Base-by-base conservation (phyloP, 2,329 filamentous ascomycete genomes). In the Didymella sp. region DNA sequence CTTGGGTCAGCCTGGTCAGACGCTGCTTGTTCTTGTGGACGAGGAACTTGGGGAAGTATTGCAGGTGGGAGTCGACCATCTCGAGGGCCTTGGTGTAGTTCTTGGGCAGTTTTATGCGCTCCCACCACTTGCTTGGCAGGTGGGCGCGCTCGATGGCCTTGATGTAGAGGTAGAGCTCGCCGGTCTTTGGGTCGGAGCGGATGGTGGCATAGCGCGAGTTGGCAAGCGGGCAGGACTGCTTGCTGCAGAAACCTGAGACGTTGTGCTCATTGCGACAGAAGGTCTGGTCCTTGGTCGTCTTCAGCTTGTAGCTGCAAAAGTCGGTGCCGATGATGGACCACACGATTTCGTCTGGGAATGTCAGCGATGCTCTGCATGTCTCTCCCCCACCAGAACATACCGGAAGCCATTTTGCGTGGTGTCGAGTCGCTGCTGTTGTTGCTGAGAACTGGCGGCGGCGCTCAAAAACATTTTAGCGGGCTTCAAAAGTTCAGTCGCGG, bases 311-410 rank as follows among this genome's bases (percentile, higher is more conserved):
- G 48, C 90, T 89, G 81, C 95, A 98, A 76, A 95, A 96, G 74
- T 94, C 90, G 79, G 95, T 91, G 79, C 96, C 96, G 67, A 97
- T 96, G 56, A 97, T 91, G 76, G 93, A 88, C 95, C 95, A 99
- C 63, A 98, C 89, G 64, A 98, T 96, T 79, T 98, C 94, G 82
- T 98, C 94, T 61, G 43, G 2, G 17, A 13, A 4, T 15, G 41
- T 63, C 22, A 64, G 57, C 33, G 28, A 1, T 22, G n/a, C 4
- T 17, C 7, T 17, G 11, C 6, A 37, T 11, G n/a, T 19, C 33
- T n/a, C 7, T 1, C 11, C 12, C n/a, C 17, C 11, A 6, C n/a
- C 6, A 3, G 19, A 37, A 13, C 35, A 31, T 60, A 64, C 67
- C 68, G 48, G 66, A 70, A 56, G 70, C 68, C 70, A 72, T 73